Base-by-base conservation (phyloP, 2,329 filamentous ascomycete genomes). In the Remersonia thermophila region DNA sequence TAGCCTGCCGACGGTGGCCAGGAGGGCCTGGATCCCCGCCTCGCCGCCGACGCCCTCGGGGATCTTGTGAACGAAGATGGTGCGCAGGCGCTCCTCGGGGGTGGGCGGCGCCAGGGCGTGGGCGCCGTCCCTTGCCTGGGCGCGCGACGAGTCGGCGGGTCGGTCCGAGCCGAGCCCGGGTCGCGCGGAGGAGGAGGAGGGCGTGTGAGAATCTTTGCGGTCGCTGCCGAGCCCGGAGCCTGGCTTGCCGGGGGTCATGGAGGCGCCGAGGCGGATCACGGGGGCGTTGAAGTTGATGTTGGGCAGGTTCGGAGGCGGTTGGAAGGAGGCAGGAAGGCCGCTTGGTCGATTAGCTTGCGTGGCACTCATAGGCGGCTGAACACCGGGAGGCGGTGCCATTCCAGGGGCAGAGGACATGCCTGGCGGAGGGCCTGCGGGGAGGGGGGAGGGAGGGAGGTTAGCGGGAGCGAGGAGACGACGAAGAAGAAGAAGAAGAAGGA, bases 211-310 rank as follows among this genome's bases (percentile, higher is more conserved):
- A 15, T 73, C 70, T 44, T 60, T 63, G 35, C 67, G 60, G 13
- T 67, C 62, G 15, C 56, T 50, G 17, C 49, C 46, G 9, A 55
- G 48, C 6, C 63, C 55, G 0, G 57, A 52, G 9, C 59, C 55
- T 17, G 77, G 66, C 52, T 84, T 84, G n/a, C 71, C 60, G 3
- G 76, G 73, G 3, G 79, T 73, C 1, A 49, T 46, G 17, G 42
- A 46, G 10, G 86, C 89, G 29, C 89, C 91, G 31, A 98, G 72
- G 37, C 91, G 83, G 54, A 98, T 96, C 41, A 96, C 86, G 38
- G 89, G 87, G 26, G 91, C 91, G 53, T 83, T 93, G 66, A 96
- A 94, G 65, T 98, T 95, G 67, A 98, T 94, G 57, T 93, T 93
- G 35, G 89, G 86, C 71, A 95, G 83, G 55, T 91, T 94, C 34